phyloP scores from a whole-genome alignment of 805 yeast species.

The Metschnikowia colocasiae region DNA sequence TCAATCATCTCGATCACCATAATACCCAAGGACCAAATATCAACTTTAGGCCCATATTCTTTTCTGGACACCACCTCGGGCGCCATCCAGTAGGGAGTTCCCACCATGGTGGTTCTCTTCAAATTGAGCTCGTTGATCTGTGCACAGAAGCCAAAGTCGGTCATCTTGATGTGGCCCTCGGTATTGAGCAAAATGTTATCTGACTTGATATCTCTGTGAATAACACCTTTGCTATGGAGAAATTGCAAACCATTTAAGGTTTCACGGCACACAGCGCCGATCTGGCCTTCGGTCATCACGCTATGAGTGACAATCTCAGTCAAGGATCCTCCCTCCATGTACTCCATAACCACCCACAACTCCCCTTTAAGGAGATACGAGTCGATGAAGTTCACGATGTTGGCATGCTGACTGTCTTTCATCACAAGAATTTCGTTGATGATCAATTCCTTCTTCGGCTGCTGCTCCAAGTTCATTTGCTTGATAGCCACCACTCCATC shows the following conservation, averaged over 20 bases:
- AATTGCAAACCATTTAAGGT: slow-evolving; percentile 83
- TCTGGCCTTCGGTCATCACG: slow-evolving; percentile 89
- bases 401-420: slow-evolving; percentile 21
- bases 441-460: slow-evolving; percentile 92
- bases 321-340: slow-evolving; percentile 97
- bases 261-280: slow-evolving; percentile 91
- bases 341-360: slow-evolving; percentile 98
- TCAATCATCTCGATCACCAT: slow-evolving; percentile 99
- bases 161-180: slow-evolving; percentile 85
- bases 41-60: slow-evolving; percentile 95
- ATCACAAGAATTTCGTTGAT: slow-evolving; percentile 37
- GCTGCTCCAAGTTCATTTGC: slow-evolving; percentile 92
- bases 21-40: slow-evolving; percentile 96
- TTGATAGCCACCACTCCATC: slow-evolving; percentile 72
- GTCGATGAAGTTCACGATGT: slow-evolving; percentile 21
- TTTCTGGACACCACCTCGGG: slow-evolving; percentile 95
- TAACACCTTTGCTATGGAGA: slow-evolving; percentile 86
- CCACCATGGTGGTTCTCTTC: slow-evolving; percentile 97
- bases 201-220: slow-evolving; percentile 94
- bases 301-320: slow-evolving; percentile 93
- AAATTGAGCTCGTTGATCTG: slow-evolving; percentile 73
- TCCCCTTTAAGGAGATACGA: slow-evolving; percentile 57
- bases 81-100: slow-evolving; percentile 99
- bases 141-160: slow-evolving; percentile 97
- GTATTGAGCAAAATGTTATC: slow-evolving; percentile 84